Percentiles rank a stretch among this genome's conserved stretches.
Evolutionary conservation across 1,284 basidiomycete genomes (phyloP).

Genomic region (Sporisorium graminicola): DNA sequence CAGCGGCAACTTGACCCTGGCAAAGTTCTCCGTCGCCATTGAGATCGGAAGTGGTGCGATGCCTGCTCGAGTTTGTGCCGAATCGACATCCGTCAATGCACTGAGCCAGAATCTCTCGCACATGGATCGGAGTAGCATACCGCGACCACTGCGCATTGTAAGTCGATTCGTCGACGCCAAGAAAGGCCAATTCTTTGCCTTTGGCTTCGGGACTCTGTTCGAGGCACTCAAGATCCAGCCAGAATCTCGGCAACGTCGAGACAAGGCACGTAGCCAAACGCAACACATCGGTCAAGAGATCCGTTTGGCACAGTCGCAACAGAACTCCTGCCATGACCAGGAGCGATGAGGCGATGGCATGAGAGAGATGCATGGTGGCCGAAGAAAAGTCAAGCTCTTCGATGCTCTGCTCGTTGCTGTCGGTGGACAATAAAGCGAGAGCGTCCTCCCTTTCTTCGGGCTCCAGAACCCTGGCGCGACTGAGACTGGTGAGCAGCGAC

Average conservation of each 20-base stretch:
- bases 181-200: constrained; percentile 22
- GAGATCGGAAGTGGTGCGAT: neutral
- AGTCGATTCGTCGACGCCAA: constrained; percentile 3
- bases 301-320: constrained; percentile 41
- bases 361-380: constrained; percentile 39
- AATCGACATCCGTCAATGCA: constrained; percentile 35
- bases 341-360: constrained; percentile 41
- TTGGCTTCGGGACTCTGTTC: constrained; percentile 19
- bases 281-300: constrained; percentile 45
- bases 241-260: constrained; percentile 32
- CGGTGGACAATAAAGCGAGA: constrained; percentile 14
- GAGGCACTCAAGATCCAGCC: constrained; percentile 36
- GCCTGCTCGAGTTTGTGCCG: neutral
- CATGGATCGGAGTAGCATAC: constrained; percentile 27
- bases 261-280: constrained; percentile 32
- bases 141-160: constrained; percentile 1
- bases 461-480: constrained; percentile 35
- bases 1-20: neutral
- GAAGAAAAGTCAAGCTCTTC: constrained; percentile 38
- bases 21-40: neutral
- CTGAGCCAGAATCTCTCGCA: constrained; percentile 42
- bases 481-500: constrained; percentile 27
- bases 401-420: constrained; percentile 4
- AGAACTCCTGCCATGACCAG: constrained; percentile 44
- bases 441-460: constrained; percentile 37